Evolutionary conservation across 106 monocot species (phyloP).

Genomic region (Acorus gramineus): DNA sequence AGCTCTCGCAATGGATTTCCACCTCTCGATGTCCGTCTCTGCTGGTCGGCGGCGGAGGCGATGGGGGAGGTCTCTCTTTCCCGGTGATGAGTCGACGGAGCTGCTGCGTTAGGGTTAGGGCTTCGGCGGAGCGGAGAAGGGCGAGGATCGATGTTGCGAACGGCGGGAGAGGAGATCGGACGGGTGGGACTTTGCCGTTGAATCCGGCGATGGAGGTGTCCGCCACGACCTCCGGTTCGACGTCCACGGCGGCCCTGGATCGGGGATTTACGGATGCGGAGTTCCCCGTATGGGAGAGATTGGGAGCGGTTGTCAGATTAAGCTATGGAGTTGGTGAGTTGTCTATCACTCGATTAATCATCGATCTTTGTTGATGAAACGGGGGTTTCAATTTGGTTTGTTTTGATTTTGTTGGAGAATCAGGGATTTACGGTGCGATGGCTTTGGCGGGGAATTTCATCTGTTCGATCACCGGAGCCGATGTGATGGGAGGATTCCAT

Average conservation of each 20-base stretch:
- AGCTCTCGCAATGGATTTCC: no score
- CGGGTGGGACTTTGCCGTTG: conserved; percentile 13
- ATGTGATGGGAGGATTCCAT: conserved; percentile 65
- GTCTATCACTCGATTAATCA: not conserved
- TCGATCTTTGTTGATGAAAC: not conserved
- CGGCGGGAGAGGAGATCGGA: not conserved
- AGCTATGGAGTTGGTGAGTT: conserved; percentile 75
- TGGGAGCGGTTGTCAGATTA: conserved; percentile 76
- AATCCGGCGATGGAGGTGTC: conserved; percentile 27
- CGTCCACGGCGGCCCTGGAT: conserved; percentile 13
- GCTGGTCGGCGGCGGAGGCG: no score
- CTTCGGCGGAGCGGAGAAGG: conserved; percentile 29
- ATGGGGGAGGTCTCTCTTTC: no score
- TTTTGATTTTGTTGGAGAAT: not conserved
- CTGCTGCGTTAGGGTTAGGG: conserved; percentile 3
- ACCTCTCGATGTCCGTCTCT: no score
- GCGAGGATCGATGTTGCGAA: conserved; percentile 18
- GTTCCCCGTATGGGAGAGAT: conserved; percentile 60
- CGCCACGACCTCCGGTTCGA: conserved; percentile 6
- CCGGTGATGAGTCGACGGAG: no score
- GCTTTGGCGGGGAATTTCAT: conserved; percentile 78
- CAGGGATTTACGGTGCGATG: conserved; percentile 92
- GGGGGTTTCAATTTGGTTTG: not conserved
- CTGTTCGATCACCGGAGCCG: conserved; percentile 70
- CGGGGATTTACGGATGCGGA: conserved; percentile 39